Evolutionary conservation across 2,329 filamentous ascomycete species (phyloP).

Genomic region (Microdochium paspali): DNA sequence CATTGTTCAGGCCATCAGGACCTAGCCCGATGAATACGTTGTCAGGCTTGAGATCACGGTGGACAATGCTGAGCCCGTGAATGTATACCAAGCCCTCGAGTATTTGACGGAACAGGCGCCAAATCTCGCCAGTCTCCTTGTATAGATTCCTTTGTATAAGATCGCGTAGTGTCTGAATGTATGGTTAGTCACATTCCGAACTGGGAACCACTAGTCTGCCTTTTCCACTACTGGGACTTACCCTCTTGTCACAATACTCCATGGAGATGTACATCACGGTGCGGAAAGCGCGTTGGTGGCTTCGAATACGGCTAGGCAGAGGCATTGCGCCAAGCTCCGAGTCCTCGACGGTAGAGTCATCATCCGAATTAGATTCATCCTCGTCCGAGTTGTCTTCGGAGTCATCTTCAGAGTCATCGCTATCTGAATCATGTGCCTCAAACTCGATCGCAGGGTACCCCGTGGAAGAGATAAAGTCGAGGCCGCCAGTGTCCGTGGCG

Average conservation of each 20-base stretch:
- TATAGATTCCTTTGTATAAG: conserved; percentile 69
- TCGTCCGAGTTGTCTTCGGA: conserved; percentile 27
- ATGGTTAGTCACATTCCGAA: conserved; percentile 6
- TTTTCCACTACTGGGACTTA: conserved; percentile 32
- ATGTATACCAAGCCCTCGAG: conserved; percentile 86
- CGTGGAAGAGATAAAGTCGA: conserved; percentile 90
- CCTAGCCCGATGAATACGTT: conserved; percentile 79
- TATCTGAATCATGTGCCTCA: conserved; percentile 48
- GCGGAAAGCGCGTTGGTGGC: conserved; percentile 42
- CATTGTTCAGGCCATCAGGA: conserved; percentile 70
- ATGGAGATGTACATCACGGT: conserved; percentile 94
- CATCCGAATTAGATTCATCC: conserved; percentile 30
- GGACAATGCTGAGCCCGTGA: conserved; percentile 83
- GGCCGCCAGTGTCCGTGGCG: conserved; percentile 63
- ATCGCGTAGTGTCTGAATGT: conserved; percentile 66
- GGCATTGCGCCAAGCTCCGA: conserved; percentile 6
- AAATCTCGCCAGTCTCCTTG: conserved; percentile 68
- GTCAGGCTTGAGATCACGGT: conserved; percentile 92
- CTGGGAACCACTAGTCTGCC: background rate
- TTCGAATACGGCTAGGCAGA: conserved; percentile 15
- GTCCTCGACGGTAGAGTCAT: conserved; percentile 29
- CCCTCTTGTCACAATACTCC: conserved; percentile 93
- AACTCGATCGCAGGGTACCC: conserved; percentile 72
- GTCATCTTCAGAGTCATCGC: conserved; percentile 26
- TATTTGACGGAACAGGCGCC: conserved; percentile 86